Percentiles rank a stretch among this genome's conserved stretches.
phyloP scores from a whole-genome alignment of 179 eudicot genomes.

The Spinacia oleracea region DNA sequence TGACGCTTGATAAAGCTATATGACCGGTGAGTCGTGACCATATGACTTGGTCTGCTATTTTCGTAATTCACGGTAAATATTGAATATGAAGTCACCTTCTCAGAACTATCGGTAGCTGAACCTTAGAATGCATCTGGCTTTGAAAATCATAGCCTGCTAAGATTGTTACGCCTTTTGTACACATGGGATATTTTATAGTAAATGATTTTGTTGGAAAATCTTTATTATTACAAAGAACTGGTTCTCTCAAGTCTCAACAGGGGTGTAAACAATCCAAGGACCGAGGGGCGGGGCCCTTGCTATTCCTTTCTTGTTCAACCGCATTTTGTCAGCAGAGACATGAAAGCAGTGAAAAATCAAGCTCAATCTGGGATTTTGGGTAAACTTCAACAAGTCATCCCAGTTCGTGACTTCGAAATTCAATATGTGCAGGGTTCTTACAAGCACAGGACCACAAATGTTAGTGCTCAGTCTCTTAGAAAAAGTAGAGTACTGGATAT shows the following conservation, averaged over 20 bases:
- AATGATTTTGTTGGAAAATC: no score
- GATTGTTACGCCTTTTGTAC: not conserved
- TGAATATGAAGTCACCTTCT: not conserved
- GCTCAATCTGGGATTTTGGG: no score
- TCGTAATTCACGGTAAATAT: not conserved
- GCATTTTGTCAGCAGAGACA: not conserved
- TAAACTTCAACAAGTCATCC: not conserved
- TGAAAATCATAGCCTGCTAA: not conserved
- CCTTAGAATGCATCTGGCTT: not conserved
- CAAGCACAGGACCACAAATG: not conserved
- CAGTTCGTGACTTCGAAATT: no score
- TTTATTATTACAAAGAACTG: not conserved
- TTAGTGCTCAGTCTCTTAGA: not conserved
- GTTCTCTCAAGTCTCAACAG: not conserved
- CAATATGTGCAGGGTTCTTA: not conserved
- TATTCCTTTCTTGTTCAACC: not conserved
- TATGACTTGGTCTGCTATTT: not conserved
- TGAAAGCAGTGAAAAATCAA: not conserved
- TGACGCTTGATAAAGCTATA: slow-evolving; percentile 27
- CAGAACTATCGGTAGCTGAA: not conserved
- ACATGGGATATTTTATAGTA: not conserved
- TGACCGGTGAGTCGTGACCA: slow-evolving; percentile 7
- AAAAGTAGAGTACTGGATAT: no score
- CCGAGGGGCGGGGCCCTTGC: not conserved
- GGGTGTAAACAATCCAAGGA: not conserved